Evolutionary conservation across 176 grass and related monocot species (phyloP), one percentile per base, ranked within the genome.

Genomic region (Secale cereale): DNA sequence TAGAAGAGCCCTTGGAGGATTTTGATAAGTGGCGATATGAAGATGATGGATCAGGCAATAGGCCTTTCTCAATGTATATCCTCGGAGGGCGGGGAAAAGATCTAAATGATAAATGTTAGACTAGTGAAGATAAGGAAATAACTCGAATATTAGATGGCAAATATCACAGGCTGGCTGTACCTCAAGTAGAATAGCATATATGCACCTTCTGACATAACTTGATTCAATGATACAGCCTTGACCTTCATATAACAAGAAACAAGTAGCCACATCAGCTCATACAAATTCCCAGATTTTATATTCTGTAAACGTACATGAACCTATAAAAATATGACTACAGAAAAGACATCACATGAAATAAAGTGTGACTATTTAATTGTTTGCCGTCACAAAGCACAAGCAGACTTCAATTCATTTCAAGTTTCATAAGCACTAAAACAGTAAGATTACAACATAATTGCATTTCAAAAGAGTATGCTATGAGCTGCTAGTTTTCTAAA

Each of bases 131-230:
- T 13, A 75, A 16, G 57, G 40, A 69, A 52, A 84, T 33, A 62
- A 12, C 76, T 64, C 60, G 25, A 33, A 22, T 20, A 77, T 64
- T 70, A 71, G 41, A 50, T 66, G 36, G 20, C 27, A 64, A 10
- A 65, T 9, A 48, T 81, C 20, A 54, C 10, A 82, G 33, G 23
- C 48, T 46, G 26, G 60, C n/a, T 31, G 50, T 71, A 84, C 97
- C 97, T 94, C 30, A 89, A 88, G 85, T 99, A 99, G 90, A 99
- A 99, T 64, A 99, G 90, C 97, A 99, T 99, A 81, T 99, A 99
- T 86, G 97, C 97, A 85, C 97, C 92, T 91, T 99, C 91, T 64
- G 97, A 99, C 97, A 99, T 99, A 65, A 99, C 97, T 83, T 99
- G 97, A 89, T 90, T 95, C 82, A 77, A 77, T 77, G 92, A 88